Conservation (phyloP, 1,139 yeast genomes). For the Suhomyces bolitotheri region DNA sequence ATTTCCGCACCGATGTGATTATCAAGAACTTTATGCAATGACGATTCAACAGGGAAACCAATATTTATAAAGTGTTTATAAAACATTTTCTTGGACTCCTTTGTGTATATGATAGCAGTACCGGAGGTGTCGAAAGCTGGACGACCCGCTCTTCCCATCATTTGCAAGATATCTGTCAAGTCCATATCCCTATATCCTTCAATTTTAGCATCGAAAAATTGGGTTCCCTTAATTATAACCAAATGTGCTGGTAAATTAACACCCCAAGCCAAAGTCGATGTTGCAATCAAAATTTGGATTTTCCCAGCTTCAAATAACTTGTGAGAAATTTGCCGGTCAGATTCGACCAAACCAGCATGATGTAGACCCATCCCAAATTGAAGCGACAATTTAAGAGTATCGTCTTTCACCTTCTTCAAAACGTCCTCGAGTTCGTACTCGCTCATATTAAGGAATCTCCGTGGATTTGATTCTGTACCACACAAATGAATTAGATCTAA, state of each 20-base stretch:
- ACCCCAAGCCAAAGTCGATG: conserved; percentile 97
- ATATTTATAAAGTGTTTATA: conserved; percentile 92
- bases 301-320: conserved; percentile 80
- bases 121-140: conserved; percentile 97
- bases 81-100: conserved; percentile 86
- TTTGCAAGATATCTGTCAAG: conserved; percentile 84
- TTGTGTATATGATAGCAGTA: conserved; percentile 90
- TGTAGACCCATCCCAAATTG: conserved; percentile 97
- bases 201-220: conserved; percentile 78
- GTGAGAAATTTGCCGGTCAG: conserved; percentile 87
- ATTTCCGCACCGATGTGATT: conserved; percentile 97
- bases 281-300: conserved; percentile 87
- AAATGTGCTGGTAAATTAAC: conserved; percentile 94
- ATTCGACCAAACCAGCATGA: conserved; percentile 95
- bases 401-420: conserved; percentile 75
- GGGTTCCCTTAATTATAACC: conserved; percentile 93
- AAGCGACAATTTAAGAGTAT: conserved; percentile 75
- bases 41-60: conserved; percentile 97
- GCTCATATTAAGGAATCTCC: conserved; percentile 75
- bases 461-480: conserved; percentile 92
- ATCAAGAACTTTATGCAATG: conserved; percentile 87
- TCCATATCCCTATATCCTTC: conserved; percentile 87
- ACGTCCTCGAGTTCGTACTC: conserved; percentile 74
- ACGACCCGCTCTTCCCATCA: conserved; percentile 96
- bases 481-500: conserved; percentile 89